These are phyloP conservation scores for Mercurialis annua DNA, from an alignment of 345 rosid genomes.

Conservation along the genomic window DNA sequence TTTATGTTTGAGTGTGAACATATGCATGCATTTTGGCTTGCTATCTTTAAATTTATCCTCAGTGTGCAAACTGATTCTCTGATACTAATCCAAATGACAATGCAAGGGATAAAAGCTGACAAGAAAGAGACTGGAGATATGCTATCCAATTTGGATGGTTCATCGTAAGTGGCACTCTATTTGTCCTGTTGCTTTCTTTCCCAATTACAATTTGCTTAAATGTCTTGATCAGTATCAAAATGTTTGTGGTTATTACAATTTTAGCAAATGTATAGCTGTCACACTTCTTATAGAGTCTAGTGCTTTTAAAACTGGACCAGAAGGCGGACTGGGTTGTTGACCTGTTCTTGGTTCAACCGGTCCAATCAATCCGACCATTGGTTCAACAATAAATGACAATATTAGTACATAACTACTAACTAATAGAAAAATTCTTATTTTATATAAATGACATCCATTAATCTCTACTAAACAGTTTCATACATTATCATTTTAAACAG, in stretches of 20 bases:
- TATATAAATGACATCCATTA: too few relatives aligned
- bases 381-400: too few relatives aligned
- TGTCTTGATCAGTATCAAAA: not conserved
- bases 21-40: not conserved
- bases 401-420: too few relatives aligned
- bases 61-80: slow-evolving; percentile 17
- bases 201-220: not conserved
- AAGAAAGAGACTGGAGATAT: slow-evolving; percentile 85
- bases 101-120: slow-evolving; percentile 79
- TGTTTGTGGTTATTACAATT: slow-evolving; percentile 5
- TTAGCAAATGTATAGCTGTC: not conserved
- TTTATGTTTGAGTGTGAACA: not conserved
- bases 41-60: not conserved
- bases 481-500: too few relatives aligned
- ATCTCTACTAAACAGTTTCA: too few relatives aligned
- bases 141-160: slow-evolving; percentile 81
- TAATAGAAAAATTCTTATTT: too few relatives aligned
- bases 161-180: slow-evolving; percentile 63
- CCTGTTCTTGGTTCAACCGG: too few relatives aligned
- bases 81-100: slow-evolving; percentile 21
- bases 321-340: too few relatives aligned
- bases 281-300: too few relatives aligned
- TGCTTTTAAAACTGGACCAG: too few relatives aligned
- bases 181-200: slow-evolving; percentile 8
- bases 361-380: too few relatives aligned